phyloP scores from a whole-genome alignment of 768 basidiomycete genomes.

The Mycena venus region DNA sequence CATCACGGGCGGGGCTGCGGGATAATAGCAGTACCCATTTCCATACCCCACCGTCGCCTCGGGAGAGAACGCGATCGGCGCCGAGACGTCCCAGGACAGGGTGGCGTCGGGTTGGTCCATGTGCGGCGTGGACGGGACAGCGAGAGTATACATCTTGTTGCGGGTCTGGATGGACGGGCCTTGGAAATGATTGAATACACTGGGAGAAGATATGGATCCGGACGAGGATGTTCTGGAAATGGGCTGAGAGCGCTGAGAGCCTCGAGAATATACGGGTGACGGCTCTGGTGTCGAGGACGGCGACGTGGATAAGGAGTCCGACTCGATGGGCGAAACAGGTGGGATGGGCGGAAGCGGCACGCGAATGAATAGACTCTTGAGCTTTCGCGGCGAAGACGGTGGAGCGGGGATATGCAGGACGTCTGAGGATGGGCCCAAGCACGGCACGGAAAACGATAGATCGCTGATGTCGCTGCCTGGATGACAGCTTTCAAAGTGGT shows the following conservation, averaged over 20 bases:
- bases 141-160: conserved; percentile 6
- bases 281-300: neutral
- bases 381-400: neutral
- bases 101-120: neutral
- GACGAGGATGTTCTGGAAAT: neutral
- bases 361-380: conserved; percentile 7
- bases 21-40: conserved; percentile 7
- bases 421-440: conserved; percentile 1
- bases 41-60: neutral
- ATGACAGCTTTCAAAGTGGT: conserved; percentile 19
- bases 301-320: neutral
- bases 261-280: neutral
- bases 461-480: neutral
- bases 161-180: conserved; percentile 3
- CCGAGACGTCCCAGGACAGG: neutral
- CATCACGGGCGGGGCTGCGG: neutral
- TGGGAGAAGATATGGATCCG: neutral
- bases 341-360: neutral
- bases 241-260: neutral
- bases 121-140: conserved; percentile 5
- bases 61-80: neutral
- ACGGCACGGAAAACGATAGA: neutral
- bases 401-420: neutral
- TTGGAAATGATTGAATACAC: neutral
- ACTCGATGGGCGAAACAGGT: neutral